Evolutionary conservation across 768 basidiomycete genomes (phyloP), one percentile per base, ranked within the genome.

Genomic region (Phylloporus arenicola): DNA sequence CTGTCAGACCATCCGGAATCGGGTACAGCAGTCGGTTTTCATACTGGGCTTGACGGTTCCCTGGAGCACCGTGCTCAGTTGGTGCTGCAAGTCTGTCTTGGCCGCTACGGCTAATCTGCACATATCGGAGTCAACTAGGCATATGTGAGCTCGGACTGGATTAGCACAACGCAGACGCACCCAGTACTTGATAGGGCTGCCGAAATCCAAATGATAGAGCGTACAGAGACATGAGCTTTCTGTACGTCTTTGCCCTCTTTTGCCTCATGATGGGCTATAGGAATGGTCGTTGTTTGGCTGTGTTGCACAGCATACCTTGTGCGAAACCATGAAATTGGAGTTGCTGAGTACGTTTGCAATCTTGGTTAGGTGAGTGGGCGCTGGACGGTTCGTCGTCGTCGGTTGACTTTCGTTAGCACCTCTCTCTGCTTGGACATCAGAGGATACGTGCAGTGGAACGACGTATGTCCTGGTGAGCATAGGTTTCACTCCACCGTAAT

Each of bases 171-270:
- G 20, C 19, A 34, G 31, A 69, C 75, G 56, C 58, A 92, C 93
- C 80, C 22, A 98, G 78, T 7, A 95, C 78, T 74, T 98, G 96
- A 67, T 92, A 98, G 0, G 96, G 95, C 60, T 92, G 83, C 40
- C 92, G 75, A 68, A 97, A 98, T 6, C 88, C 88, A 68, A 97
- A 97, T 2, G 84, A 77, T 67, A 86, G 79, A 53, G 77, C 80
- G 65, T 97, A 97, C 43, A 94, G 72, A 14, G 83, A 78, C 94
- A 99, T 98, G 47, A 95, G 86, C 65, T 92, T 92, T 57, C 86
- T 81, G 70, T 97, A 97, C 1, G 85, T 81, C 70, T 99, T 99
- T 24, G 93, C 92, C 65, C 96, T 79, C 71, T 91, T 96, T 72
- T 96, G 92, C 48, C 93, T 78, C 96, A 99, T 99, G 33, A 58